Base-by-base conservation (phyloP, 1,284 basidiomycete species). In the Puccinia triticina region DNA sequence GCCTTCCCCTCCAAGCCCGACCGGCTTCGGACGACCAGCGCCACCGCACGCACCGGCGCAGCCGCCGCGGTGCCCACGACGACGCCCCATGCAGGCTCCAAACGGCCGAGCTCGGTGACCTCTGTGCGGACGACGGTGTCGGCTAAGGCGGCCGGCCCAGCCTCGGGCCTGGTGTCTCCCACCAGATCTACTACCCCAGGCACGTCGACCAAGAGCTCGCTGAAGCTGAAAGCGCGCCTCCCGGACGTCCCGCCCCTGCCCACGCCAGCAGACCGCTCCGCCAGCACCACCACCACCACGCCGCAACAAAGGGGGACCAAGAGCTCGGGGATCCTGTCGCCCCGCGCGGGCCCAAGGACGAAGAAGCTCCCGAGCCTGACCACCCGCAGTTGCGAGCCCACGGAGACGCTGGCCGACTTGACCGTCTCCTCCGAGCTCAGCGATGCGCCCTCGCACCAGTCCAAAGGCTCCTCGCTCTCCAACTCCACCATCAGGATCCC, bases 21-120 rank as follows among this genome's bases (percentile, higher is more conserved):
- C 46, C 50, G 78, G 21, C 69, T 81, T 29, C 53, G 78, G 40
- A 81, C 78, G 4, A 81, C 78, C 72, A 81, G 78, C 40, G 78
- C 78, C 48, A 81, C 78, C 7, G 69, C 69, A 18, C 67, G 78
- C 14, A 40, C 78, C n/a, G 32, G 53, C 48, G 67, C 78, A 55
- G 67, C 71, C 7, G 34, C 43, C 21, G 26, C n/a, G 50, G 21
- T 64, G 7, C 55, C 26, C 16, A 29, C 37, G 34, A 18, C 26
- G 50, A 26, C 43, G 43, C 53, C 78, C 69, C 23, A n/a, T 12
- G 26, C 78, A 2, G 46, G n/a, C 26, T 57, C 34, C 16, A 71
- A 57, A 74, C 69, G 69, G 34, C 67, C 78, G 0, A 81, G 69
- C 50, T 73, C 78, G 10, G 78, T 64, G 0, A 64, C 78, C 5